These are phyloP conservation scores for Blastobotrys muscicola DNA, from an alignment of 805 yeast genomes.

Conservation along the genomic window DNA sequence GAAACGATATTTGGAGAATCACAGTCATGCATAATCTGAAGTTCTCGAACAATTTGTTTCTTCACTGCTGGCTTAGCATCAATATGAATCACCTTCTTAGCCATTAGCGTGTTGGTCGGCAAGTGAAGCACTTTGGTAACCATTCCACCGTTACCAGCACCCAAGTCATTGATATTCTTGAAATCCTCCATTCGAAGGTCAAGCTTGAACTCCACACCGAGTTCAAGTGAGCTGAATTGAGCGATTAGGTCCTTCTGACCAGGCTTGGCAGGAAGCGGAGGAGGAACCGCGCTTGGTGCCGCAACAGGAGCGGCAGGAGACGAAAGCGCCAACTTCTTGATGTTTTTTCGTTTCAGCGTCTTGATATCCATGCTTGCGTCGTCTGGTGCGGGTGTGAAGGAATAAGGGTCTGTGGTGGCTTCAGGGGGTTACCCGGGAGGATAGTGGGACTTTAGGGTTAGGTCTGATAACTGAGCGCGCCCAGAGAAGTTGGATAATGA, in stretches of 20 bases:
- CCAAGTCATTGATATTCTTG: conserved; percentile 65
- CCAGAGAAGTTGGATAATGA: too few relatives aligned
- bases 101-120: conserved; percentile 83
- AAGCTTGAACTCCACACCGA: conserved; percentile 45
- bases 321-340: conserved; percentile 44
- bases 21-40: conserved; percentile 86
- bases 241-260: background rate
- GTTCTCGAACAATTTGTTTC: conserved; percentile 78
- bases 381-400: background rate
- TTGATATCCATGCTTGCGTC: conserved; percentile 16
- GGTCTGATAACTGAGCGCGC: too few relatives aligned
- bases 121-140: conserved; percentile 82
- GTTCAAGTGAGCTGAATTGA: conserved; percentile 31
- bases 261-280: background rate
- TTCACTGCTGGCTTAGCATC: conserved; percentile 73
- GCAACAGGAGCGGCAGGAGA: background rate
- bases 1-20: conserved; percentile 70
- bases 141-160: conserved; percentile 91
- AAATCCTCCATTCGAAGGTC: conserved; percentile 56
- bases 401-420: background rate
- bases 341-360: conserved; percentile 47
- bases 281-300: background rate
- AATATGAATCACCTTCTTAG: conserved; percentile 77
- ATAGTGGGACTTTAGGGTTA: too few relatives aligned
- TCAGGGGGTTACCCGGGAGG: too few relatives aligned